Percentiles rank a stretch among this genome's conserved stretches.
These are phyloP conservation scores for Rhizopogon sp. DNA, from an alignment of 768 basidiomycete genomes.

Conservation along the genomic window DNA sequence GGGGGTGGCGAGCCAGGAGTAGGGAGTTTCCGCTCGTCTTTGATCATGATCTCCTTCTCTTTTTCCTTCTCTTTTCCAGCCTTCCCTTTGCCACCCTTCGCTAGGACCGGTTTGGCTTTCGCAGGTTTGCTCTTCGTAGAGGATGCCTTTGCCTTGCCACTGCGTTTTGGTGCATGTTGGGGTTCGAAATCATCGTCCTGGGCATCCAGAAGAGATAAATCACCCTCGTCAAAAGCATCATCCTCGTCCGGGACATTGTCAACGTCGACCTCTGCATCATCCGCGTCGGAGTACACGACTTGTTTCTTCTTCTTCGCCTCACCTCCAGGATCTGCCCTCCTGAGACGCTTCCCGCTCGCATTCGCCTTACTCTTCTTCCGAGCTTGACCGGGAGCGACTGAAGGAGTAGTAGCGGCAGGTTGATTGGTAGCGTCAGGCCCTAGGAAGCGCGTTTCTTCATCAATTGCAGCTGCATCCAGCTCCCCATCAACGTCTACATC, in stretches of 20 bases:
- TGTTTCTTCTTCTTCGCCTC: constrained; percentile 16
- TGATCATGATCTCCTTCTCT: constrained; percentile 32
- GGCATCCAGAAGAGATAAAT: constrained; percentile 16
- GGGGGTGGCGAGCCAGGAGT: constrained; percentile 13
- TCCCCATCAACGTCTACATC: constrained; percentile 37
- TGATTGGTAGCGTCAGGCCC: neutral
- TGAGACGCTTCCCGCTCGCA: constrained; percentile 9
- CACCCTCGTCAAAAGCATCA: constrained; percentile 18
- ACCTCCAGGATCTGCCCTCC: constrained; percentile 9
- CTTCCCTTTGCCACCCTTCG: constrained; percentile 24
- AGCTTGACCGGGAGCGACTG: neutral
- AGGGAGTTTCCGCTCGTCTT: constrained; percentile 36
- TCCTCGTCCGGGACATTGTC: constrained; percentile 21
- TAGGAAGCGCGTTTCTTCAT: constrained; percentile 20
- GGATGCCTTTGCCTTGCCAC: constrained; percentile 17
- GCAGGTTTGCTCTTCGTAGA: constrained; percentile 20
- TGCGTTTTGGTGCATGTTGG: constrained; percentile 16
- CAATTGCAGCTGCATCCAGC: constrained; percentile 17
- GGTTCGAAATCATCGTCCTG: constrained; percentile 24
- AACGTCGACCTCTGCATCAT: constrained; percentile 21
- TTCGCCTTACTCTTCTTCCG: constrained; percentile 9
- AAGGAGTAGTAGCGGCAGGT: neutral
- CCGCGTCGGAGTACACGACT: constrained; percentile 24
- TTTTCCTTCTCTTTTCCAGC: constrained; percentile 26
- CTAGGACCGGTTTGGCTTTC: constrained; percentile 15